A percentile compares a stretch with the other conserved stretches of the same genome.
Evolutionary conservation across 1,284 basidiomycete species (phyloP).

Genomic region (Termitomyces sp.): DNA sequence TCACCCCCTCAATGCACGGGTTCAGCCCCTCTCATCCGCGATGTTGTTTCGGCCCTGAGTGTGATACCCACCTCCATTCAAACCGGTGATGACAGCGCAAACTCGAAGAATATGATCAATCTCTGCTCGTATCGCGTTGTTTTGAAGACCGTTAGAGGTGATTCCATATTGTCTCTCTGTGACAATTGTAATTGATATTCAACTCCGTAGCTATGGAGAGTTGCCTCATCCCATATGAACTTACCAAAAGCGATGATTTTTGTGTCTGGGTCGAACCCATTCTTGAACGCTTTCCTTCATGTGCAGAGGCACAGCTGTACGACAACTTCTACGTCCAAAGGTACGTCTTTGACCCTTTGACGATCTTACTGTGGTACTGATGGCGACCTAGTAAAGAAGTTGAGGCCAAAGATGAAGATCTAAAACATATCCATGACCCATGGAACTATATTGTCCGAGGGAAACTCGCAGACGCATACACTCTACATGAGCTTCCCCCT

Average conservation of each 20-base stretch:
- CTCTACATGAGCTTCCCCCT: conserved; percentile 10
- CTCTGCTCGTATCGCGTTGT: conserved; percentile 20
- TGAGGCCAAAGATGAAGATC: conserved; percentile 12
- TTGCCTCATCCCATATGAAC: conserved; percentile 22
- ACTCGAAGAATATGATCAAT: conserved; percentile 19
- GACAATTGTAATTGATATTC: not conserved
- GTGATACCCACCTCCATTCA: conserved; percentile 14
- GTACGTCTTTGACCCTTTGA: conserved; percentile 1
- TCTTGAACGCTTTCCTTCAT: conserved; percentile 12
- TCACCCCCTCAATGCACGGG: not conserved
- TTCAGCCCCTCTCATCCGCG: conserved; percentile 22
- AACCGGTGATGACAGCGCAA: conserved; percentile 10
- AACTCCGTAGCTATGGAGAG: conserved; percentile 20
- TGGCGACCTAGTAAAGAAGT: conserved; percentile 6
- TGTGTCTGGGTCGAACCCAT: conserved; percentile 13
- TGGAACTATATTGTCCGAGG: conserved; percentile 14
- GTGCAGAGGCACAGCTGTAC: conserved; percentile 9
- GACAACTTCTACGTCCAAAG: conserved; percentile 16
- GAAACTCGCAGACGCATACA: conserved; percentile 6
- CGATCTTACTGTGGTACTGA: not conserved
- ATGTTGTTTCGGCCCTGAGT: conserved; percentile 20
- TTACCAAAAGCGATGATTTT: conserved; percentile 15
- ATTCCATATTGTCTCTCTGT: not conserved
- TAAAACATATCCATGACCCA: conserved; percentile 11
- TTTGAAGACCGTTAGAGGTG: conserved; percentile 21